These are phyloP conservation scores for Cordia subcordata DNA, from an alignment of 257 asterid genomes.

Conservation along the genomic window DNA sequence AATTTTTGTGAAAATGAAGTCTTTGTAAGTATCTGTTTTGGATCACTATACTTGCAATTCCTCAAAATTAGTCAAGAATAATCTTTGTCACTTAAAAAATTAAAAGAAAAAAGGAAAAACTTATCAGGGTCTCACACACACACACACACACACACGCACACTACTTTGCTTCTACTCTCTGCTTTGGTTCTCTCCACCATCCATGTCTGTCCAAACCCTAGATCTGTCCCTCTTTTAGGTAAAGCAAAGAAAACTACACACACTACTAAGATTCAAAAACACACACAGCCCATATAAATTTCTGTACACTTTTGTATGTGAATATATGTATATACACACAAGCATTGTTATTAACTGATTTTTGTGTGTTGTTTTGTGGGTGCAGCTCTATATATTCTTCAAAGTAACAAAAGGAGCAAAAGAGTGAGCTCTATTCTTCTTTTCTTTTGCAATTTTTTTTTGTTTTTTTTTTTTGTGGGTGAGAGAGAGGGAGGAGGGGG, in stretches of 20 bases:
- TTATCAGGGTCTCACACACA: too few species aligned
- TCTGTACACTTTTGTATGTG: not conserved
- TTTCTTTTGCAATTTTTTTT: not conserved
- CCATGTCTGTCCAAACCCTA: conserved; percentile 83
- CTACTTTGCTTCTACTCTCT: conserved; percentile 9
- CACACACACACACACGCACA: not conserved
- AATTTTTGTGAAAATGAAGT: too few species aligned
- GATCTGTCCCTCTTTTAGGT: conserved; percentile 81
- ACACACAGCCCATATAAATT: not conserved
- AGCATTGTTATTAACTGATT: not conserved
- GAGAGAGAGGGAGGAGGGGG: not conserved
- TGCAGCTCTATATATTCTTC: not conserved
- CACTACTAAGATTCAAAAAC: conserved; percentile 12
- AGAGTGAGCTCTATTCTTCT: not conserved
- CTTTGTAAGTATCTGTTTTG: too few species aligned
- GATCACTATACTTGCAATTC: too few species aligned
- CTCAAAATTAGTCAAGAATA: too few species aligned
- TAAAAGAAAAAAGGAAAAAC: too few species aligned
- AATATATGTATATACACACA: too few species aligned
- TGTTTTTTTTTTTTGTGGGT: not conserved
- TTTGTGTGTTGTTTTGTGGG: not conserved
- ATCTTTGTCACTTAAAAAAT: too few species aligned
- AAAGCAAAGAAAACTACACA: conserved; percentile 17
- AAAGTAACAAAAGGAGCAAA: not conserved
- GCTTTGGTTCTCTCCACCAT: conserved; percentile 5